phyloP scores from a whole-genome alignment of 1,284 basidiomycete species.

The Ganoderma leucocontextum region DNA sequence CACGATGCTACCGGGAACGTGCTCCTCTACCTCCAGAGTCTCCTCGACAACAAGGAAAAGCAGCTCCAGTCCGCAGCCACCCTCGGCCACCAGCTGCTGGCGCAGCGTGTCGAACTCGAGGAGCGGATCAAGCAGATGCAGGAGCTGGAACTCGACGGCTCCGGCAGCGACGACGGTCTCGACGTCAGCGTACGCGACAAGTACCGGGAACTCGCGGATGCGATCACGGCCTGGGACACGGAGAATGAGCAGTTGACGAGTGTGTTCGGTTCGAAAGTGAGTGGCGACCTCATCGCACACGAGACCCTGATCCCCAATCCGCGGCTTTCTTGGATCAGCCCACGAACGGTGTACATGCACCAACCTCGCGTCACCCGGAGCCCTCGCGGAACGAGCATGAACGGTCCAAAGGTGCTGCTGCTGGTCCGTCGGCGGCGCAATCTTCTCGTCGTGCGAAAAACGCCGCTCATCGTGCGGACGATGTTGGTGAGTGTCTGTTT shows the following conservation, averaged over 20 bases:
- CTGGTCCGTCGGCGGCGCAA: constrained; percentile 69
- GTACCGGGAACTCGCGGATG: constrained; percentile 81
- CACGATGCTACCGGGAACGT: constrained; percentile 68
- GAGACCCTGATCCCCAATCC: constrained; percentile 20
- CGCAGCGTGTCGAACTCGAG: constrained; percentile 92
- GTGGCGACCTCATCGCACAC: constrained; percentile 41
- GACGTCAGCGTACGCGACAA: constrained; percentile 59
- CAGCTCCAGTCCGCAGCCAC: constrained; percentile 90
- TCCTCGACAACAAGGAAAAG: constrained; percentile 89
- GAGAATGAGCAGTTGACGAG: constrained; percentile 85
- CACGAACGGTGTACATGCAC: constrained; percentile 48
- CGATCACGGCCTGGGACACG: constrained; percentile 81
- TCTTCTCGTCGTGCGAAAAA: constrained; percentile 83
- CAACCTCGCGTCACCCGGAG: constrained; percentile 44
- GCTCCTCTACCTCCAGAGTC: constrained; percentile 78
- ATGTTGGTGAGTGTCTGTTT: constrained; percentile 69
- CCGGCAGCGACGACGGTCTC: constrained; percentile 62
- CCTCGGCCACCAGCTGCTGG: constrained; percentile 90
- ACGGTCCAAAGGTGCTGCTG: constrained; percentile 50
- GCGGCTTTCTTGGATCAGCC: constrained; percentile 15
- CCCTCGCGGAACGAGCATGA: constrained; percentile 52
- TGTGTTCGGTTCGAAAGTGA: constrained; percentile 74
- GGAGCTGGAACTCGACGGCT: constrained; percentile 64
- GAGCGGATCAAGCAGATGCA: constrained; percentile 84
- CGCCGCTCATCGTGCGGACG: constrained; percentile 83